Conservation (phyloP, 2,329 filamentous ascomycete genomes). For the Microdochium trichocladiopsis region DNA sequence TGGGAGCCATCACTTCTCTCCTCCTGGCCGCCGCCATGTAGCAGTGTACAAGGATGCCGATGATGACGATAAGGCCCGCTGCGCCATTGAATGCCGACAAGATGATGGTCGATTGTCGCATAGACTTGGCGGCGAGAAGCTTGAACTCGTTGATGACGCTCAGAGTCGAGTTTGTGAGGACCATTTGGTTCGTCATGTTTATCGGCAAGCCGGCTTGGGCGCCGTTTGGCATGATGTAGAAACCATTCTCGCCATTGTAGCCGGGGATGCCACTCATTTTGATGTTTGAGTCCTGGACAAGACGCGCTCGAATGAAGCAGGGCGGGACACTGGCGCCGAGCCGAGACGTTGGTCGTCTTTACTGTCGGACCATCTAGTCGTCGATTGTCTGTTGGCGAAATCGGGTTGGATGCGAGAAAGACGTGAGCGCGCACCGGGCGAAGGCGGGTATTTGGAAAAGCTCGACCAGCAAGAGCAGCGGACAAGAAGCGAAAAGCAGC, state of each 20-base stretch:
- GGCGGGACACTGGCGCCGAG: neutral
- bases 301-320: neutral
- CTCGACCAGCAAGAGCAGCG: neutral
- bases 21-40: conserved; percentile 37
- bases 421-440: too few relatives aligned
- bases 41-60: conserved; percentile 50
- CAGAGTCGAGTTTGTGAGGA: conserved; percentile 32
- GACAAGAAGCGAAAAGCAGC: neutral
- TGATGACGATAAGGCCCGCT: conserved; percentile 46
- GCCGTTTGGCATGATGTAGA: conserved; percentile 11
- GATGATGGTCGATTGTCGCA: conserved; percentile 55
- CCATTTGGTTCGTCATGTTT: conserved; percentile 19
- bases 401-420: neutral
- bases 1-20: conserved; percentile 25
- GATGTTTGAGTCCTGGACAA: neutral
- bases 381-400: neutral
- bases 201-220: conserved; percentile 14
- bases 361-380: neutral
- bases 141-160: conserved; percentile 42
- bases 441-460: neutral
- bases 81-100: conserved; percentile 54
- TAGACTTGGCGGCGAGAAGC: conserved; percentile 46
- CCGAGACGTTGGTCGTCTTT: neutral
- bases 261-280: neutral
- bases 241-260: neutral